phyloP scores from a whole-genome alignment of 176 grass and related monocot genomes.

The Lolium multiflorum region DNA sequence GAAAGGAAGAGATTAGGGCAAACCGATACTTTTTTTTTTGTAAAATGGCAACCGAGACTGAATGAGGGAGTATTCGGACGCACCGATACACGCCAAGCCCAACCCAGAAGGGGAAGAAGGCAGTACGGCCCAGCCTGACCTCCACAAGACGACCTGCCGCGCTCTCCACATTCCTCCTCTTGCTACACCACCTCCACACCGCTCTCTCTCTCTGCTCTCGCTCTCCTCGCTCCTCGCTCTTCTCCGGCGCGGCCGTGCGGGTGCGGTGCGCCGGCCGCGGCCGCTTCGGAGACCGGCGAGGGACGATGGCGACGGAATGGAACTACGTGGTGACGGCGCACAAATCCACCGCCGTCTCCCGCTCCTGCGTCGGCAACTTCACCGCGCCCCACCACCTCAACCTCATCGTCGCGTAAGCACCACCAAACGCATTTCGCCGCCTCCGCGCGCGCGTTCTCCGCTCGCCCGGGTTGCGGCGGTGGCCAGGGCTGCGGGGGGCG shows the following conservation, averaged over 20 bases:
- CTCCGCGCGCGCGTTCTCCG: neutral
- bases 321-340: slow-evolving; percentile 95
- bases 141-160: neutral
- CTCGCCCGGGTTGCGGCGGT: neutral
- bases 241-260: neutral
- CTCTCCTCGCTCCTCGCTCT: slow-evolving; percentile 7
- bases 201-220: neutral
- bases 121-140: neutral
- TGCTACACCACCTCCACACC: neutral
- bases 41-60: too few relatives aligned
- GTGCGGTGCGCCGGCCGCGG: neutral
- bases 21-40: too few relatives aligned
- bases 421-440: neutral
- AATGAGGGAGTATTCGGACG: too few relatives aligned
- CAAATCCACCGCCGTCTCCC: slow-evolving; percentile 81
- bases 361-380: slow-evolving; percentile 93
- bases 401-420: slow-evolving; percentile 81
- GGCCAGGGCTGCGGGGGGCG: neutral
- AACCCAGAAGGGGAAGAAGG: neutral
- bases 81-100: neutral
- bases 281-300: neutral
- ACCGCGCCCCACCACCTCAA: slow-evolving; percentile 83
- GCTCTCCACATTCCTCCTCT: neutral
- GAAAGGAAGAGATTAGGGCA: too few relatives aligned
- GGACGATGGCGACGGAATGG: slow-evolving; percentile 78